Conservation (phyloP, 768 basidiomycete genomes). For the Kwoniella sp. region DNA sequence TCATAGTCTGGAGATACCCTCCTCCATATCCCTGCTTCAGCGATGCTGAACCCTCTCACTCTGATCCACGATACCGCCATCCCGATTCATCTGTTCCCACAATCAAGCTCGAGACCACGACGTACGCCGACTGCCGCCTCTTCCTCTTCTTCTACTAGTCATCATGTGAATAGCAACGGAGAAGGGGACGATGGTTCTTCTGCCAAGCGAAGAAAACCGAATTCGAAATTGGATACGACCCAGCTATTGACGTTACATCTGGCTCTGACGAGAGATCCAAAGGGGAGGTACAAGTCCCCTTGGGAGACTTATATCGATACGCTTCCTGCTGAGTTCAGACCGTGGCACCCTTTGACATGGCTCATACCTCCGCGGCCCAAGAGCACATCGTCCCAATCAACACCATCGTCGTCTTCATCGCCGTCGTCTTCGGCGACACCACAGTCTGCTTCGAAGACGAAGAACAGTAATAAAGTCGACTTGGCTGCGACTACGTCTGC, state of each 20-base stretch:
- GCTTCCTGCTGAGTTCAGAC: conserved; percentile 71
- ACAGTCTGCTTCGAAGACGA: neutral
- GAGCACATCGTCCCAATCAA: neutral
- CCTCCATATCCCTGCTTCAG: conserved; percentile 70
- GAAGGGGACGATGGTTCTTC: neutral
- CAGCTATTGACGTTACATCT: conserved; percentile 84
- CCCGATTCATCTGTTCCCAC: conserved; percentile 36
- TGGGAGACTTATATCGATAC: conserved; percentile 67
- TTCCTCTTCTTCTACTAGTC: no score
- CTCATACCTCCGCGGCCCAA: conserved; percentile 17
- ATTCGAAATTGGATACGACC: conserved; percentile 57
- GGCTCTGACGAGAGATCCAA: conserved; percentile 64
- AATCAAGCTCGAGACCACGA: neutral
- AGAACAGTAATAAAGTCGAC: neutral
- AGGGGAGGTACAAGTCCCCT: conserved; percentile 60
- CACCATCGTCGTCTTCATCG: no score
- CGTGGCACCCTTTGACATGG: conserved; percentile 82
- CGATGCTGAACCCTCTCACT: conserved; percentile 74
- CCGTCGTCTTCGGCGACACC: neutral
- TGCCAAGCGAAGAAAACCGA: conserved; percentile 47
- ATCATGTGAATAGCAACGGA: neutral
- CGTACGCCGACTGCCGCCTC: conserved; percentile 8
- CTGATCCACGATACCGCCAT: conserved; percentile 65
- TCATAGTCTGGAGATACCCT: conserved; percentile 63
- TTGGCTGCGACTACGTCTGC: neutral